Evolutionary conservation across 768 basidiomycete species (phyloP).

Genomic region (Rhodotorula kratochvilovae): DNA sequence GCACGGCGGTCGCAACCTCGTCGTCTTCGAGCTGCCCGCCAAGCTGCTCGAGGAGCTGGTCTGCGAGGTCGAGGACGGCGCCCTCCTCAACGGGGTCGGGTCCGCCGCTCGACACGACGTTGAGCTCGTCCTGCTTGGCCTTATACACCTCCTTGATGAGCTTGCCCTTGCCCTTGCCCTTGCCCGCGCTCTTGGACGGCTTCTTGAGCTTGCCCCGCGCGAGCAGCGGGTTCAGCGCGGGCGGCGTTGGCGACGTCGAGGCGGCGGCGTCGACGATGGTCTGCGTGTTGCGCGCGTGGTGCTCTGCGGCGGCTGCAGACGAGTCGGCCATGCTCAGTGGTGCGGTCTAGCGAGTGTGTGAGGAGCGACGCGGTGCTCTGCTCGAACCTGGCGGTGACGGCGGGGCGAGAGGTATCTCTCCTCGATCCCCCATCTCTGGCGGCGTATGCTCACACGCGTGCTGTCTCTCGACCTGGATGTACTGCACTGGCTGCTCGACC

Average conservation of each 20-base stretch:
- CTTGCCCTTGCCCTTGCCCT: conserved; percentile 10
- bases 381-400: too few species aligned
- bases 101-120: conserved; percentile 1
- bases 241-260: background rate
- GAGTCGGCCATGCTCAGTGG: conserved; percentile 50
- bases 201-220: conserved; percentile 31
- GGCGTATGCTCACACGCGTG: too few species aligned
- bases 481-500: too few species aligned
- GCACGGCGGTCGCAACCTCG: conserved; percentile 54
- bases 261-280: conserved; percentile 11
- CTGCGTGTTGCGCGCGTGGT: conserved; percentile 24
- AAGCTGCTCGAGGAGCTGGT: conserved; percentile 71
- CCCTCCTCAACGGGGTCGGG: conserved; percentile 37
- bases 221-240: conserved; percentile 34
- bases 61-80: conserved; percentile 61
- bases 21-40: conserved; percentile 54
- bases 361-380: background rate
- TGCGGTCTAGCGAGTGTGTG: too few species aligned
- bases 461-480: too few species aligned
- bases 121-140: conserved; percentile 29
- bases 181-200: background rate
- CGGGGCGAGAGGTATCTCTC: too few species aligned
- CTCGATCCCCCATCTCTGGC: too few species aligned
- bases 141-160: conserved; percentile 23
- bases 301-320: background rate